Base-by-base conservation (phyloP, 768 basidiomycete species). In the Brasilioporus rufonigricans region DNA sequence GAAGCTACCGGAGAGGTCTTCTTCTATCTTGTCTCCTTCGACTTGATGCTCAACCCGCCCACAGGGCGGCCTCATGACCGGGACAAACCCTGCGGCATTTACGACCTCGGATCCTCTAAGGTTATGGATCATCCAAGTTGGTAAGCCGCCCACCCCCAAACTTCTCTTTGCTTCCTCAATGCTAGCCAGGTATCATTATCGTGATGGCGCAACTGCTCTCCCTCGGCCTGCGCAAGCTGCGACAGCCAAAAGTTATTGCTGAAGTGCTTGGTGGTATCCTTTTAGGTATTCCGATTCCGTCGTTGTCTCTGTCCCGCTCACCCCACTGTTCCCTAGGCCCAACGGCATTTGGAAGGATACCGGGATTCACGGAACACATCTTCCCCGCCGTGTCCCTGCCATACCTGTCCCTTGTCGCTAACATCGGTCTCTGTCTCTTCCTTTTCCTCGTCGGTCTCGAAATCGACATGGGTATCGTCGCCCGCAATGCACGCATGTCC, bases 391-490 rank as follows among this genome's bases (percentile, higher is more conserved):
- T 75, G 0, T 93, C 92, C 0, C 67, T 80, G 7, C 78, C 93
- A 0, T 95, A 87, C 67, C 84, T 98, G 24, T 85, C 84, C 51
- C 85, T 98, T 19, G 85, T 89, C 18, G 91, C 96, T 14, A 91
- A 92, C 61, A 91, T 98, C 57, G 96, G 91, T 7, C 80, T 92
- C 5, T 87, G 86, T 59, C 81, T 93, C 41, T 94, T 93, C 73
- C 81, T 98, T 14, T 98, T 97, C 74, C 80, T 98, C 56, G 88
- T 98, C 38, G 96, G 96, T 4, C 84, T 96, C 32, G 91, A 93
- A 75, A 94, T 97, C 53, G 97, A 98, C 54, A 73, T 79, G 0
- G 72, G 76, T 5, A 76, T 98, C 55, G 86, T 98, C 71, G 86
- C 80, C 62, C 85, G 88, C 36, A 90, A 91, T 76, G 85, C 81